Percentiles rank a stretch among this genome's conserved stretches.
Conservation (phyloP, 2,329 filamentous ascomycete species). For the Stachybotrys elegans region DNA sequence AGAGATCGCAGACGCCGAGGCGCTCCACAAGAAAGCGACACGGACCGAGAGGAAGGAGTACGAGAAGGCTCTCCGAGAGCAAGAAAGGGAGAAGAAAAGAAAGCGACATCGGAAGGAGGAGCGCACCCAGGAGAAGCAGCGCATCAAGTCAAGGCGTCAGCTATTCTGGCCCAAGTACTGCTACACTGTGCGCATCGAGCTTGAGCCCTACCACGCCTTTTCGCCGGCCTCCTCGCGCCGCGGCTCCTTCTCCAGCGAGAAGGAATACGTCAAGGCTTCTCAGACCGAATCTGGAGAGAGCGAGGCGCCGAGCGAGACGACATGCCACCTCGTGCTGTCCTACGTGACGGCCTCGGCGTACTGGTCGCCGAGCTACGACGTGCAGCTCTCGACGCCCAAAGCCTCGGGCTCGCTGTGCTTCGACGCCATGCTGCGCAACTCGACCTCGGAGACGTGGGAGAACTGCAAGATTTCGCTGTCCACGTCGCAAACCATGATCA, state of each 20-base stretch:
- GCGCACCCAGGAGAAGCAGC: slow-evolving; percentile 34
- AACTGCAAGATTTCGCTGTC: slow-evolving; percentile 57
- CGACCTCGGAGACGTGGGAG: slow-evolving; percentile 58
- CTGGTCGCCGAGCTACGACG: slow-evolving; percentile 59
- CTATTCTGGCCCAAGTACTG: slow-evolving; percentile 45
- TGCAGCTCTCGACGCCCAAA: slow-evolving; percentile 52
- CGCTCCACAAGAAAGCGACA: slow-evolving; percentile 29
- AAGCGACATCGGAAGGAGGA: slow-evolving; percentile 23
- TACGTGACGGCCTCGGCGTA: slow-evolving; percentile 54
- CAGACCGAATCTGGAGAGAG: slow-evolving; percentile 21
- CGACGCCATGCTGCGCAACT: slow-evolving; percentile 57
- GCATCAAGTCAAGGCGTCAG: slow-evolving; percentile 36
- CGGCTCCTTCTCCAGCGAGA: slow-evolving; percentile 47
- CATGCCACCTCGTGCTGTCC: slow-evolving; percentile 47
- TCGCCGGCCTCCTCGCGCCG: slow-evolving; percentile 44
- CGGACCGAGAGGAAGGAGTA: slow-evolving; percentile 29
- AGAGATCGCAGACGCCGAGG: slow-evolving; percentile 22
- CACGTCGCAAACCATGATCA: slow-evolving; percentile 56
- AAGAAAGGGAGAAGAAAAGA: background rate
- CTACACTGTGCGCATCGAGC: slow-evolving; percentile 45
- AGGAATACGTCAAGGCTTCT: slow-evolving; percentile 38
- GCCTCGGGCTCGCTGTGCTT: slow-evolving; percentile 52
- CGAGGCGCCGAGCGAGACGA: slow-evolving; percentile 10
- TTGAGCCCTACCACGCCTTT: slow-evolving; percentile 34
- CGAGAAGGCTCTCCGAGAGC: slow-evolving; percentile 12